A percentile compares a stretch with the other conserved stretches of the same genome.
These are phyloP conservation scores for Candolleomyces aberdarensis DNA, from an alignment of 768 basidiomycete genomes.

Conservation along the genomic window DNA sequence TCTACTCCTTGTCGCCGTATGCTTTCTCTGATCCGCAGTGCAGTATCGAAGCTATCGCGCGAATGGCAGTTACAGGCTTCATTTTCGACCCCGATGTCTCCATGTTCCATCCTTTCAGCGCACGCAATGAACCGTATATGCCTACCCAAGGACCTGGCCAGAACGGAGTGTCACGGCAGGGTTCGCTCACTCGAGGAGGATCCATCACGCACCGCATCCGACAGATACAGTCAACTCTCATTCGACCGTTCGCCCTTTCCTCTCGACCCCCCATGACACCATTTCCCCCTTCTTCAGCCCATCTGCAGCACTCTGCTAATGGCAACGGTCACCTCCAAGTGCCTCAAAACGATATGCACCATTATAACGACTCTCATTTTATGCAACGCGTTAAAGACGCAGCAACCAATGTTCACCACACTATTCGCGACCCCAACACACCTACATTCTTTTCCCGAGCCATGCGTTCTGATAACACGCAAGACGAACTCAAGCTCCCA, in stretches of 20 bases:
- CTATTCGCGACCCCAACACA: conserved; percentile 41
- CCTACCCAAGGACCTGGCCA: conserved; percentile 24
- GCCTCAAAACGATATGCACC: conserved; percentile 13
- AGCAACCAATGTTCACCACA: conserved; percentile 34
- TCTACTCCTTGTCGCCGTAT: conserved; percentile 13
- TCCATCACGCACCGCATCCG: conserved; percentile 46
- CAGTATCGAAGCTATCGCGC: conserved; percentile 81
- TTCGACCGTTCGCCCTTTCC: conserved; percentile 53
- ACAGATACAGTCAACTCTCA: conserved; percentile 42
- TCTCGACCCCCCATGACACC: conserved; percentile 24
- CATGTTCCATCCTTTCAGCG: conserved; percentile 45
- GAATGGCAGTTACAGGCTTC: conserved; percentile 88
- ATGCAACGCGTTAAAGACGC: conserved; percentile 24
- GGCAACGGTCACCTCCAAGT: conserved; percentile 6
- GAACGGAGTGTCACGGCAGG: conserved; percentile 24
- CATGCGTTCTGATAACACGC: conserved; percentile 35
- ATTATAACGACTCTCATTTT: not conserved
- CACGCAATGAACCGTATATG: conserved; percentile 27
- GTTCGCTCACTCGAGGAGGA: conserved; percentile 40
- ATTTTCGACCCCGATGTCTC: conserved; percentile 79
- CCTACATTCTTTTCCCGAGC: conserved; percentile 50
- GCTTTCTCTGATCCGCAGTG: conserved; percentile 7
- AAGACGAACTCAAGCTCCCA: conserved; percentile 51
- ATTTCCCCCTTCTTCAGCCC: conserved; percentile 20
- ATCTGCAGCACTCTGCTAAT: conserved; percentile 12